These are phyloP conservation scores for Phylloporus arenicola DNA, from an alignment of 768 basidiomycete genomes.

Conservation along the genomic window DNA sequence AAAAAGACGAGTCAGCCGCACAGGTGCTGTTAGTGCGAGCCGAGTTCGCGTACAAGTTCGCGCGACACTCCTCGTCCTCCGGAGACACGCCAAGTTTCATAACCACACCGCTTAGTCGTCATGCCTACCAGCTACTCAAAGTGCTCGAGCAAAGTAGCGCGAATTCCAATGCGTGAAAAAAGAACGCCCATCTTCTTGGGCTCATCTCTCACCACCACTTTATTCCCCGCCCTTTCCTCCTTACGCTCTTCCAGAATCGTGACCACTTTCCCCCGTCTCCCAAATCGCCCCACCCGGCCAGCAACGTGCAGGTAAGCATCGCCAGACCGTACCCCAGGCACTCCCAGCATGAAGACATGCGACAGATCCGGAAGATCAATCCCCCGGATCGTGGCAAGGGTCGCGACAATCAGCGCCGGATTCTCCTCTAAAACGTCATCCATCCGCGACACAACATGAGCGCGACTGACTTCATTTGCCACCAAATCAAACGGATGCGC, in stretches of 20 bases:
- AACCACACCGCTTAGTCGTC: slow-evolving; percentile 4
- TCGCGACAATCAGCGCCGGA: slow-evolving; percentile 63
- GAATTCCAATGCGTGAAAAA: slow-evolving; percentile 40
- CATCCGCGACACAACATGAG: slow-evolving; percentile 37
- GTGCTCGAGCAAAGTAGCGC: slow-evolving; percentile 43
- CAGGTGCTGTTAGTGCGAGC: slow-evolving; percentile 10
- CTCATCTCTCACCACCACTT: slow-evolving; percentile 27
- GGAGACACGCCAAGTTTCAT: slow-evolving; percentile 18
- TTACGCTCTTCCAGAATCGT: slow-evolving; percentile 45
- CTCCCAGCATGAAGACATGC: slow-evolving; percentile 71
- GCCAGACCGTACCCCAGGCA: slow-evolving; percentile 46
- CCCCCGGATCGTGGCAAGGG: slow-evolving; percentile 65
- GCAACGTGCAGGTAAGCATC: slow-evolving; percentile 67
- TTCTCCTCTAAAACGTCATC: slow-evolving; percentile 36
- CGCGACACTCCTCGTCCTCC: slow-evolving; percentile 5
- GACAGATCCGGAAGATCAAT: slow-evolving; percentile 65
- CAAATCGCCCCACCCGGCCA: slow-evolving; percentile 73
- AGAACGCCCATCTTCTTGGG: slow-evolving; percentile 41
- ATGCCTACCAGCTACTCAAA: slow-evolving; percentile 38
- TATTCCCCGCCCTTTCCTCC: slow-evolving; percentile 28
- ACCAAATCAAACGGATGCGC: slow-evolving; percentile 57
- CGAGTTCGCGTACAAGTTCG: slow-evolving; percentile 1
- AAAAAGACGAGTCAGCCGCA: slow-evolving; percentile 30
- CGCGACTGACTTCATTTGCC: slow-evolving; percentile 37
- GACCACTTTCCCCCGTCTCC: slow-evolving; percentile 60